Base-by-base conservation (phyloP, 805 yeast species). In the Cyberlindnera mississippiensis region DNA sequence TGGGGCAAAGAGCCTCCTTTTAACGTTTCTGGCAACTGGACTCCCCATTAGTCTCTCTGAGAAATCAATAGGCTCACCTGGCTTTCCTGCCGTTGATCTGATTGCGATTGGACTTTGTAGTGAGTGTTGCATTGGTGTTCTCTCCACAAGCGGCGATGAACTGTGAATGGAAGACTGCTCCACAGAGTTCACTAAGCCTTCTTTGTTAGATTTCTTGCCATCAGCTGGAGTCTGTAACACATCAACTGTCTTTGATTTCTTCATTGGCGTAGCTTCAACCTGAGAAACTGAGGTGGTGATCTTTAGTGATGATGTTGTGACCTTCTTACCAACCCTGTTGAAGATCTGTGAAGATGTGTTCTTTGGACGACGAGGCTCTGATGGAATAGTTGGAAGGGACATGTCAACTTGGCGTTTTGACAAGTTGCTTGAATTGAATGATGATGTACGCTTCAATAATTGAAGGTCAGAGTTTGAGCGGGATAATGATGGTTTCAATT, bases 1-100 rank as follows among this genome's bases (percentile, higher is more conserved):
- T 10, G 69, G 68, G 8, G 66, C 69, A 49, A 67, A 67, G 15
- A 67, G 44, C 16, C 66, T 52, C 50, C 72, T 57, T 42, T 61
- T 57, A 4, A 63, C 68, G 22, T 39, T 37, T 34, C 29, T 41
- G 17, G 29, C 16, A 5, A 41, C 19, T 5, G 65, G 65, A 9
- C 65, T 59, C 18, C 56, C 63, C n/a, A 52, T 41, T 9, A 59
- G 49, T 28, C 18, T 45, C 32, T 16, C 49, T 37, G 51, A 49
- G 19, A 41, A 44, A 7, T 55, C 50, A 7, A 50, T 33, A 2
- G 47, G 49, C 10, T 51, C 57, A 28, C 48, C 52, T 5, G 57
- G 51, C 15, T 37, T 42, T 24, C 43, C 40, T 1, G 16, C 38
- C 1, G 48, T 45, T 1, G 59, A 54, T 37, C 51, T 44, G 5